phyloP scores from a whole-genome alignment of 2,329 filamentous ascomycete genomes.

The Phialophora chinensis region DNA sequence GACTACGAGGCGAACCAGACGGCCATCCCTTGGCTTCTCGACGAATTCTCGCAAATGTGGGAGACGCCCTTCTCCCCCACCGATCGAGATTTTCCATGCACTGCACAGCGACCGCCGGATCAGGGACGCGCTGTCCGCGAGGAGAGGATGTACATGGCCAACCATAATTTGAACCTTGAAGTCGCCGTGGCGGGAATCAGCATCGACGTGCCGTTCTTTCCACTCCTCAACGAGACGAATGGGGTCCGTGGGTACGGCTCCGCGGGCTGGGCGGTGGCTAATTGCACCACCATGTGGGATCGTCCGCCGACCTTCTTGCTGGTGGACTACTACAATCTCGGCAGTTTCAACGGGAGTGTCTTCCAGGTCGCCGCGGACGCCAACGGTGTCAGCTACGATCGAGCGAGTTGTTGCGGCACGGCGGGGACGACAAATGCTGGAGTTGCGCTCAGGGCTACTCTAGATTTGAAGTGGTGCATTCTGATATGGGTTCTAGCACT shows the following conservation, averaged over 20 bases:
- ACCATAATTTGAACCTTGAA: slow-evolving; percentile 88
- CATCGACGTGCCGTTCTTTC: slow-evolving; percentile 74
- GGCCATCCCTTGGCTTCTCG: slow-evolving; percentile 79
- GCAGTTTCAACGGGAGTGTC: slow-evolving; percentile 71
- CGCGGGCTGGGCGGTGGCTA: slow-evolving; percentile 67
- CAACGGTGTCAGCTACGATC: slow-evolving; percentile 74
- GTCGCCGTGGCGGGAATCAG: slow-evolving; percentile 69
- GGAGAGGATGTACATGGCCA: slow-evolving; percentile 77
- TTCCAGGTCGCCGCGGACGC: slow-evolving; percentile 73
- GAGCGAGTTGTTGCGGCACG: slow-evolving; percentile 47
- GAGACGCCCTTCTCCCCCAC: slow-evolving; percentile 85
- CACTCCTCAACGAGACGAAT: slow-evolving; percentile 74
- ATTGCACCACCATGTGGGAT: slow-evolving; percentile 69
- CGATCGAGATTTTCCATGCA: slow-evolving; percentile 75
- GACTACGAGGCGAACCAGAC: slow-evolving; percentile 84
- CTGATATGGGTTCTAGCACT: too few relatives aligned
- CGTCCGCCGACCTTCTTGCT: slow-evolving; percentile 78
- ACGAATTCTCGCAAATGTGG: slow-evolving; percentile 88
- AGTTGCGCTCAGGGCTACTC: too few relatives aligned
- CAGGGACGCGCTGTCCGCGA: slow-evolving; percentile 53
- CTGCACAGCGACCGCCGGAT: slow-evolving; percentile 74
- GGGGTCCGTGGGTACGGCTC: slow-evolving; percentile 68
- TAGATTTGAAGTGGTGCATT: too few relatives aligned
- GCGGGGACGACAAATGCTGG: slow-evolving; percentile 24
- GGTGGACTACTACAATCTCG: slow-evolving; percentile 83